phyloP scores from a whole-genome alignment of 352 stramenopile species.

The Blastocystis sp. region DNA sequence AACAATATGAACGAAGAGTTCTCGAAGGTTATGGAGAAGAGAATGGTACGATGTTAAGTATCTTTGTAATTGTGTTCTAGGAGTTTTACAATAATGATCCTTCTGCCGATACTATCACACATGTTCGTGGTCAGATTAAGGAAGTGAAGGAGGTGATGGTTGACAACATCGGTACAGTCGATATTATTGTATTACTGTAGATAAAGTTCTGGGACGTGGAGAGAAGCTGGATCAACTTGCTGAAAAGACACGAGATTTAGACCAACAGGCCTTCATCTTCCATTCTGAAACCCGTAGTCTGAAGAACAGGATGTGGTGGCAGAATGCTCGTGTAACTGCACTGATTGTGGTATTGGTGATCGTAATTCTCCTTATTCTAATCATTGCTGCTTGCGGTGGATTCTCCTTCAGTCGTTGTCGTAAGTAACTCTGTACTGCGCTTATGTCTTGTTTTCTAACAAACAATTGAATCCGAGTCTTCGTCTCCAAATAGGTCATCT shows the following conservation, averaged over 20 bases:
- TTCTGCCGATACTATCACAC: constrained; percentile 53
- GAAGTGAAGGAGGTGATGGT: constrained; percentile 63
- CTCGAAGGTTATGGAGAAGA: constrained; percentile 62
- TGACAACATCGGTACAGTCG: constrained; percentile 48
- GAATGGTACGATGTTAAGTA: constrained; percentile 21
- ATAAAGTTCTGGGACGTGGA: constrained; percentile 57
- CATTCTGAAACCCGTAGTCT: constrained; percentile 42
- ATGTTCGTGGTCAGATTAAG: constrained; percentile 62
- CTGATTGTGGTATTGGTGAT: constrained; percentile 56
- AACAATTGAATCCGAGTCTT: constrained; percentile 10
- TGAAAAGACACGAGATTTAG: constrained; percentile 59
- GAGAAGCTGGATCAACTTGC: constrained; percentile 59
- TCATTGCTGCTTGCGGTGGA: constrained; percentile 31
- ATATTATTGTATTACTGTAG: neutral
- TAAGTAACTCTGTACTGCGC: neutral
- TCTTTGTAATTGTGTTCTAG: neutral
- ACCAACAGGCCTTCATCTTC: constrained; percentile 62
- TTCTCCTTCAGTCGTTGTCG: constrained; percentile 16
- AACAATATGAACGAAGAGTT: constrained; percentile 63
- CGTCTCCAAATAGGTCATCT: constrained; percentile 53
- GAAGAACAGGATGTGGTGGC: constrained; percentile 64
- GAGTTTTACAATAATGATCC: constrained; percentile 63
- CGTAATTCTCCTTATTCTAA: constrained; percentile 40
- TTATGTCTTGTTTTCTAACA: constrained; percentile 5
- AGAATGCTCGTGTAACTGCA: constrained; percentile 48